These are phyloP conservation scores for Populus hybrid DNA, from an alignment of 441 rosid species.

Conservation along the genomic window DNA sequence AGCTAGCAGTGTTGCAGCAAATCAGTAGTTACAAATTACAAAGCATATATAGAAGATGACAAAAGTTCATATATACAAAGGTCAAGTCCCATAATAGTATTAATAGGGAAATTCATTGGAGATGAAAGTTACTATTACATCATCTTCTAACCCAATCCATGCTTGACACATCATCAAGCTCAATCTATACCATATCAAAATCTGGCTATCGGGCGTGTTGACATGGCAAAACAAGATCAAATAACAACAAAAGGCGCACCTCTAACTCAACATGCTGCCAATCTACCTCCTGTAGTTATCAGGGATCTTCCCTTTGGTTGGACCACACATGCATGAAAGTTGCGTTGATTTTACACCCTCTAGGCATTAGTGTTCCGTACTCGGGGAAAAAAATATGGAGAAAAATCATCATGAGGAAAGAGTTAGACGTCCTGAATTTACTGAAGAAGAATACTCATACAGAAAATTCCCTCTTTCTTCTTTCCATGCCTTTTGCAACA, in stretches of 20 bases:
- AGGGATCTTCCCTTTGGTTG: constrained; percentile 2
- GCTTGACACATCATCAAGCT: constrained; percentile 22
- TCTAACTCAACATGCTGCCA: constrained; percentile 9
- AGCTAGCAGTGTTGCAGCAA: not conserved
- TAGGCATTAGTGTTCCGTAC: not conserved
- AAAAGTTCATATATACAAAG: not conserved
- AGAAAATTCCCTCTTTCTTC: too few relatives aligned
- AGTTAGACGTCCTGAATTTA: too few relatives aligned
- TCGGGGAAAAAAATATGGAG: not conserved
- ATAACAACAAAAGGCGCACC: constrained; percentile 8
- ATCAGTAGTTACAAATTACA: not conserved
- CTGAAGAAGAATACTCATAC: too few relatives aligned
- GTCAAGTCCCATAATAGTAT: not conserved
- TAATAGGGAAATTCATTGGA: not conserved
- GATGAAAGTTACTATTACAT: constrained; percentile 1
- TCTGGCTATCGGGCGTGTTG: constrained; percentile 10
- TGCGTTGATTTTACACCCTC: not conserved
- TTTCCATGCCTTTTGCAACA: not conserved
- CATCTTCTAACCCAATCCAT: constrained; percentile 23
- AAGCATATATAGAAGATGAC: not conserved
- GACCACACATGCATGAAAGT: constrained; percentile 21
- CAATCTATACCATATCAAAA: constrained; percentile 24
- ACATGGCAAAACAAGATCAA: not conserved
- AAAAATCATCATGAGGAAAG: not conserved
- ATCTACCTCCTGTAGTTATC: constrained; percentile 18